Evolutionary conservation across 345 rosid species (phyloP), one percentile per base, ranked within the genome.

Genomic region (Hibiscus mutabilis): DNA sequence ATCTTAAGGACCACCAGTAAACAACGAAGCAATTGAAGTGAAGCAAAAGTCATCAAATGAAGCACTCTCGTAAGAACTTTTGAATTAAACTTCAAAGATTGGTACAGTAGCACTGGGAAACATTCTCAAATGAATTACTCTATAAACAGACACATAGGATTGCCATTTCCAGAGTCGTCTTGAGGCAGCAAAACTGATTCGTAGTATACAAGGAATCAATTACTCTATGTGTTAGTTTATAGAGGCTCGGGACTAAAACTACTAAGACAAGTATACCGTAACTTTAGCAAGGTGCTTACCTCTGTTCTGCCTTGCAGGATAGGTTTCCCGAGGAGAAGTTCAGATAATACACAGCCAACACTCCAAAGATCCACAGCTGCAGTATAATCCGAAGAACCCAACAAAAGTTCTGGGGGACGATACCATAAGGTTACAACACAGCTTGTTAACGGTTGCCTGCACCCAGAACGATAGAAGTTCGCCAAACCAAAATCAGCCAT

Each of bases 381-480:
- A 73, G 90, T 95, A 81, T 95, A 91, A 77, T 88, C 92, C 16
- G 97, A 88, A 60, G 99, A 88, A 22, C 97, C 99, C 1, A 95
- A 88, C 75, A 94, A 82, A 79, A 94, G 95, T 37, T 94, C 98
- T 0, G 97, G 99, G 55, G 99, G 99, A 62, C 99, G 97, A 76
- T 95, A 95, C 99, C 99, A 95, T 75, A 95, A 74, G 71, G 97
- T 95, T 77, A 95, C 93, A 68, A 92, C 99, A 71, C 99, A 90
- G 77, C 99, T 95, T n/a, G 99, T 95, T 74, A 95, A 84, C 51
- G 96, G 99, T 76, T 90, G 93, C 74, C 83, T 84, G 27, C 77
- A 78, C 2, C 82, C 84, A 57, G 80, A 60, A 76, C 70, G 77
- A 51, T 83, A 82, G 77, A 90, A 92, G 81, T 95, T 95, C 27